Base-by-base conservation (phyloP, 192 early-diverging fungal genomes). In the Phlyctochytrium bullatum region DNA sequence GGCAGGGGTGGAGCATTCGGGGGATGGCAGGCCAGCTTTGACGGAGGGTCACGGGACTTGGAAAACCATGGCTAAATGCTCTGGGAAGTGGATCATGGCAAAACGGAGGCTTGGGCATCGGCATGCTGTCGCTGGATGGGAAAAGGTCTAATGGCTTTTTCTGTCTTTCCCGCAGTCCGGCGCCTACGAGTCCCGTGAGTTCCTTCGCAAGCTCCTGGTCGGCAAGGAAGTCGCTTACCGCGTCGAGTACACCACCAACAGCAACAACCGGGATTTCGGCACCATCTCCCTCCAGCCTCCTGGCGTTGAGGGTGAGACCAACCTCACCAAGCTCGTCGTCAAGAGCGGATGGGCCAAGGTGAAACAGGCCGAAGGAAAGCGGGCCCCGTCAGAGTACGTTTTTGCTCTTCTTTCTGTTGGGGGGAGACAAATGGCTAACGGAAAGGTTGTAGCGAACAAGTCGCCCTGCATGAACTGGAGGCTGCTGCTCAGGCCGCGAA, bases 201-300 rank as follows among this genome's bases (percentile, higher is more conserved):
- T 79, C 73, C 81, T 98, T 68, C 91, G 97, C 56, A 85, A 85
- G 61, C 77, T 92, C 2, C 65, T 94, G 6, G 89, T 95, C 16
- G 95, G 95, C 6, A 96, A 96, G 73, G 89, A 95, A 59, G 90
- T 98, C 34, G 74, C 79, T 54, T 95, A 93, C 82, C 80, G 83
- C 20, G 77, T 88, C 30, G 92, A 92, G 47, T 92, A 93, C 80
- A 92, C 84, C 4, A 84, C 88, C 2, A 67, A 73, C 6, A 80
- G 89, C 52, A 85, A 89, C 31, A 81, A 70, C 61, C 73, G 85
- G 34, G 80, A 83, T 57, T 86, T 86, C 63, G 85, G 85, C n/a
- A 61, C 69, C 1, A 47, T 86, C 24, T 52, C 62, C n/a, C 53
- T 86, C 10, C 75, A 69, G 25, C 64, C 72, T n/a, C 78, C 79